Base-by-base conservation (phyloP, 1,284 basidiomycete genomes). In the Moniliella sp. region DNA sequence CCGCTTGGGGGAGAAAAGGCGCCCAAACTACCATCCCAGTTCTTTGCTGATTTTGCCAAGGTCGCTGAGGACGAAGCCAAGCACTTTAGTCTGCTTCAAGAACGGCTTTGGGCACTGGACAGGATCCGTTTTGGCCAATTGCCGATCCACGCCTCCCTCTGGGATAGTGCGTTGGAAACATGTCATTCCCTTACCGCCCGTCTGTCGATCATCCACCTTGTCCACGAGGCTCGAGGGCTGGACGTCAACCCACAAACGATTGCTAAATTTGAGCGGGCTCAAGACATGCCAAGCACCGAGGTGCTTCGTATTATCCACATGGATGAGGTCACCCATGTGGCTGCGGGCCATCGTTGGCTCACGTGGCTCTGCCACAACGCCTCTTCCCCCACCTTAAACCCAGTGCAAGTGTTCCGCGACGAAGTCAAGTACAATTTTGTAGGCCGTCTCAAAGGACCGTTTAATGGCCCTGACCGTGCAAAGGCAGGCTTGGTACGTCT, bases 191-290 rank as follows among this genome's bases (percentile, higher is more conserved):
- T 84, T 18, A 70, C 72, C 19, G 68, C 78, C 0, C 69, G 80
- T 2, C 70, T 84, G 15, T 77, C 78, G 1, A 83, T 84, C 57
- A 80, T 84, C 44, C 80, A 83, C 49, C 71, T 84, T 17, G 80
- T 84, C 0, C 80, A 83, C 53, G 81, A 84, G 64, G 79, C 80
- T 1, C 66, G 80, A 16, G 80, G 81, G 2, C 66, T 84, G 4
- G 82, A 84, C 60, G 77, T 83, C 27, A 54, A 57, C 28, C 81
- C 81, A 0, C 66, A 69, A 9, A 83, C 80, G 2, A 81, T 88
- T 45, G 74, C 72, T 37, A 72, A 74, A 40, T 78, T 83, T 49
- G 65, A 68, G 5, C 68, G 70, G 18, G 73, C 74, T 7, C 65
- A 76, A 12, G 80, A 84, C 56, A 43, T 46, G 8, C 73, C 76